Percentiles rank a stretch among this genome's conserved stretches.
These are phyloP conservation scores for Orbilia brochopaga DNA, from an alignment of 2,329 filamentous ascomycete genomes.

Conservation along the genomic window DNA sequence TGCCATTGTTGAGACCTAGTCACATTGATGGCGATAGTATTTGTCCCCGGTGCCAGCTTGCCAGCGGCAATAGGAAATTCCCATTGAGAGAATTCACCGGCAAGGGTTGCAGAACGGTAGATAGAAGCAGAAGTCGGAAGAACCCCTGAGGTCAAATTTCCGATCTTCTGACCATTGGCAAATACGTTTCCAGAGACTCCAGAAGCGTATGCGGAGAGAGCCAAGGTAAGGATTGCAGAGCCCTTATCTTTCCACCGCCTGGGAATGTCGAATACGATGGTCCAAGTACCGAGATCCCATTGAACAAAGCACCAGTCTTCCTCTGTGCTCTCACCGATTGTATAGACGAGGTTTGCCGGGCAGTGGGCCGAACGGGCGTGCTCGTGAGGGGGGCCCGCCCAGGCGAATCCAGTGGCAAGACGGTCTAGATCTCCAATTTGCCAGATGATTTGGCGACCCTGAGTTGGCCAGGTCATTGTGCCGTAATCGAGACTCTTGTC, in stretches of 20 bases:
- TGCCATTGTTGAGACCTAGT: constrained; percentile 54
- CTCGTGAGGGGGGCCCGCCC: constrained; percentile 60
- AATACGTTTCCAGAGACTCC: constrained; percentile 45
- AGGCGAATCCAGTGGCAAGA: constrained; percentile 60
- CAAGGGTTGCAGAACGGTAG: constrained; percentile 61
- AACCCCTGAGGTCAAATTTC: constrained; percentile 52
- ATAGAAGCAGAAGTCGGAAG: constrained; percentile 61
- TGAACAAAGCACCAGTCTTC: constrained; percentile 64
- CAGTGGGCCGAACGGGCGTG: constrained; percentile 61
- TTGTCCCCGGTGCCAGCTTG: constrained; percentile 56
- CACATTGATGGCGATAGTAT: constrained; percentile 58
- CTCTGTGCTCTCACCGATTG: constrained; percentile 57
- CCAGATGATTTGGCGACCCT: constrained; percentile 60
- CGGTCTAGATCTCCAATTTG: constrained; percentile 63
- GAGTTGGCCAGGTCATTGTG: constrained; percentile 59
- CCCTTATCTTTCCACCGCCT: constrained; percentile 19
- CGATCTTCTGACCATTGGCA: constrained; percentile 55
- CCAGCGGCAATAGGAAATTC: constrained; percentile 58
- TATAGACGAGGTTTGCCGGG: constrained; percentile 61
- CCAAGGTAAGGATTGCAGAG: constrained; percentile 29
- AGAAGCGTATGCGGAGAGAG: constrained; percentile 35
- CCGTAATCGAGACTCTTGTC: constrained; percentile 58
- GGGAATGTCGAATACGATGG: constrained; percentile 55
- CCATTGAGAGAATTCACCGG: constrained; percentile 62
- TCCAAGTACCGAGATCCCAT: constrained; percentile 58